These are phyloP conservation scores for Cylindrotheca closterium DNA, from an alignment of 108 stramenopile genomes.

Conservation along the genomic window DNA sequence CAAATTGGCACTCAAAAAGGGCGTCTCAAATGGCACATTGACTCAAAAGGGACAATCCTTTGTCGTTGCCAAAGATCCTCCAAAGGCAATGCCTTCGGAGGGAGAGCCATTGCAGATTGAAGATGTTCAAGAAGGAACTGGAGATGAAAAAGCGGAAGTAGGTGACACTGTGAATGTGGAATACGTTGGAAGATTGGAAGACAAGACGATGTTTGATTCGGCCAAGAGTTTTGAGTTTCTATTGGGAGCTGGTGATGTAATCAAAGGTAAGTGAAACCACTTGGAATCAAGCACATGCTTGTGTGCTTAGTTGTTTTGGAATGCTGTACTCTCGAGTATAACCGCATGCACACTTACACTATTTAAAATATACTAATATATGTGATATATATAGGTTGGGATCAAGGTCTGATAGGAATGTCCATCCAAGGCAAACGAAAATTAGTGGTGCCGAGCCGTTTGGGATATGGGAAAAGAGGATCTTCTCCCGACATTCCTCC, in stretches of 20 bases:
- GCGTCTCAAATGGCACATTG: conserved; percentile 51
- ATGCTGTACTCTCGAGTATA: background rate
- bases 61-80: conserved; percentile 46
- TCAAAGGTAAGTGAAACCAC: too few species aligned
- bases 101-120: conserved; percentile 44
- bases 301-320: background rate
- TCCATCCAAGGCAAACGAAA: conserved; percentile 81
- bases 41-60: conserved; percentile 76
- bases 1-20: conserved; percentile 74
- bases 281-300: too few species aligned
- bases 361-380: too few species aligned
- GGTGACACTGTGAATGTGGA: conserved; percentile 76
- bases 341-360: too few species aligned
- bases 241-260: conserved; percentile 84
- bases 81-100: conserved; percentile 9
- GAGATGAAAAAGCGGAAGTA: conserved; percentile 24
- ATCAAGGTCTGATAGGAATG: conserved; percentile 84
- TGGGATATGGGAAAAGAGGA: conserved; percentile 91
- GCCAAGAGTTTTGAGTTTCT: conserved; percentile 64
- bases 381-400: too few species aligned
- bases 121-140: conserved; percentile 37
- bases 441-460: conserved; percentile 80
- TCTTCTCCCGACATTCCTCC: conserved; percentile 83
- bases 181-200: conserved; percentile 75
- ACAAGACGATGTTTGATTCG: conserved; percentile 67